Evolutionary conservation across 108 stramenopile species (phyloP).

Genomic region (Pseudonitzschia pungens): DNA sequence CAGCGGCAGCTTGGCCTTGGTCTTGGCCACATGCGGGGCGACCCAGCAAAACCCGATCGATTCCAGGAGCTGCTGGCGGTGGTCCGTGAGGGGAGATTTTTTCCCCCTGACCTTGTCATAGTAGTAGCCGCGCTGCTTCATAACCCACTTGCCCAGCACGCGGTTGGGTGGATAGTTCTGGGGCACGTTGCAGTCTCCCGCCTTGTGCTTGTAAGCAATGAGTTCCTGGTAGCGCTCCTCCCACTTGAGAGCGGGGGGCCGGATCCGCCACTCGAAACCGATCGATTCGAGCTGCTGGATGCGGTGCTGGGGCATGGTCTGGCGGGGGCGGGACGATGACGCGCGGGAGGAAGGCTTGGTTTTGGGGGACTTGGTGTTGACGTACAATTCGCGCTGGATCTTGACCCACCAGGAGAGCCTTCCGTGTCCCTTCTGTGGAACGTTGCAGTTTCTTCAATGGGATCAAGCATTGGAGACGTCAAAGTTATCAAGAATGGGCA

Average conservation of each 20-base stretch:
- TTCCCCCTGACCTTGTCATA: conserved; percentile 45
- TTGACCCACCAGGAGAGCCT: conserved; percentile 21
- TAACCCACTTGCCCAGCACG: conserved; percentile 75
- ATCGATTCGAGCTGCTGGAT: conserved; percentile 14
- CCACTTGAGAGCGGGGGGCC: conserved; percentile 20
- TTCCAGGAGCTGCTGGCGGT: conserved; percentile 63
- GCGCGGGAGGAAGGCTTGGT: background rate
- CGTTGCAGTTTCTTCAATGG: conserved; percentile 3
- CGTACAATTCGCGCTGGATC: conserved; percentile 19
- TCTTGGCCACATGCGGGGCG: conserved; percentile 17
- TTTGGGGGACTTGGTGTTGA: background rate
- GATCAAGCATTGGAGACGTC: too few relatives aligned
- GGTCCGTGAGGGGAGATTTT: conserved; percentile 68
- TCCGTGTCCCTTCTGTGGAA: conserved; percentile 19
- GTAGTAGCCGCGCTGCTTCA: conserved; percentile 76
- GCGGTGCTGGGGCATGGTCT: conserved; percentile 10
- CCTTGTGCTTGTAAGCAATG: conserved; percentile 6
- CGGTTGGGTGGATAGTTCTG: conserved; percentile 52
- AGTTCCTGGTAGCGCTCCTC: conserved; percentile 23
- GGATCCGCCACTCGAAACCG: conserved; percentile 19
- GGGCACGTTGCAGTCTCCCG: conserved; percentile 21
- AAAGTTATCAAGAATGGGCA: too few relatives aligned
- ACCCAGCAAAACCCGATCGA: conserved; percentile 63
- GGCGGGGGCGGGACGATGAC: conserved; percentile 1
- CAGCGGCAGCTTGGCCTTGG: conserved; percentile 17